Percentiles rank a stretch among this genome's conserved stretches.
Evolutionary conservation across 2,329 filamentous ascomycete species (phyloP).

Genomic region (Trichothecium sympodiale): DNA sequence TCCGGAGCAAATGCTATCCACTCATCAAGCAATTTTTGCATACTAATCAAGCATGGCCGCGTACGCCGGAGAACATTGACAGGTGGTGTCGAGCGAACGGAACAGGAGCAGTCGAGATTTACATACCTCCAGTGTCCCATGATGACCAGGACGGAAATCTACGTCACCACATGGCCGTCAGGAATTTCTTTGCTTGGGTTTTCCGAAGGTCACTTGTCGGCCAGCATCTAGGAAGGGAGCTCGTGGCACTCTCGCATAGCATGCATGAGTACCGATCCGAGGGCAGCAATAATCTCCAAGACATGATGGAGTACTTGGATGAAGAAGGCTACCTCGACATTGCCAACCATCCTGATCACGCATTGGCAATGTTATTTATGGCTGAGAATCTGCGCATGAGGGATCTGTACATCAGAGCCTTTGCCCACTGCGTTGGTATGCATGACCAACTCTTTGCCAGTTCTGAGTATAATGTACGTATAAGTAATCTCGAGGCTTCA

Average conservation of each 20-base stretch:
- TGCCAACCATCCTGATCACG: constrained; percentile 53
- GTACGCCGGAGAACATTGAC: constrained; percentile 17
- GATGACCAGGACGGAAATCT: constrained; percentile 43
- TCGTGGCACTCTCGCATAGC: constrained; percentile 54
- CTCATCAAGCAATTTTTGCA: constrained; percentile 44
- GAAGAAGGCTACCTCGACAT: constrained; percentile 60
- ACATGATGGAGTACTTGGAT: constrained; percentile 55
- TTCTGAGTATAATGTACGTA: constrained; percentile 49
- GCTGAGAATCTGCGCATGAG: constrained; percentile 54
- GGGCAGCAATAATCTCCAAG: constrained; percentile 42
- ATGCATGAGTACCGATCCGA: constrained; percentile 50
- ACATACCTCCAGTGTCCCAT: constrained; percentile 53
- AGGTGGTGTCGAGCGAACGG: constrained; percentile 19
- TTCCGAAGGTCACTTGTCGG: constrained; percentile 57
- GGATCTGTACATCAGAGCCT: constrained; percentile 61
- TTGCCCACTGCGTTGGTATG: constrained; percentile 73
- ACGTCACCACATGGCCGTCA: constrained; percentile 54
- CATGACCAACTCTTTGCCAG: constrained; percentile 44
- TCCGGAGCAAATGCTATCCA: constrained; percentile 46
- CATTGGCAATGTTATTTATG: constrained; percentile 55
- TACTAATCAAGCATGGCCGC: constrained; percentile 15
- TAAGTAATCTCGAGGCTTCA: not conserved
- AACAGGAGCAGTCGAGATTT: constrained; percentile 42
- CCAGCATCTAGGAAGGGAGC: constrained; percentile 48
- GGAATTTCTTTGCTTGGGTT: constrained; percentile 68